Base-by-base conservation (phyloP, 2,329 filamentous ascomycete genomes). In the Verticillium tricorpus region DNA sequence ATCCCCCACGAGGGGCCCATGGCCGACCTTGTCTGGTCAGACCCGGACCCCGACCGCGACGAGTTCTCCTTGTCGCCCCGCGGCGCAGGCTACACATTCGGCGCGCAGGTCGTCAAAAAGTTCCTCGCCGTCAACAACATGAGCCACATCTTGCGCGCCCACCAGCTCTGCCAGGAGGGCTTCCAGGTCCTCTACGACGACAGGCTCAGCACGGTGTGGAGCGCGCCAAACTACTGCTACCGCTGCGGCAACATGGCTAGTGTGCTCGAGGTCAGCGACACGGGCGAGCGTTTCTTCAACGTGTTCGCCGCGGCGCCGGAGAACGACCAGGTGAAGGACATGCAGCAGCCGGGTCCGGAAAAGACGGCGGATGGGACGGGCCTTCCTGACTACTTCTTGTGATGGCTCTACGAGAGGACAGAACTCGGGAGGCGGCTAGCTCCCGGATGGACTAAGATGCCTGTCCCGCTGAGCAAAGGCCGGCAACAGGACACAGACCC, bases 21-120 rank as follows among this genome's bases (percentile, higher is more conserved):
- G 95, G 95, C 95, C n/a, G 95, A 99, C 75, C 81, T 99, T 5
- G 95, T 99, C 35, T 99, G 95, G 95, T 97, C 93, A 22, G 95
- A 99, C 74, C 95, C 95, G 0, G 95, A 99, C 73, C 90, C 92
- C n/a, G 95, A 99, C 69, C 86, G 93, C 62, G 95, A 99, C 77
- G 95, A 99, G 75, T 99, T 99, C 77, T 96, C 91, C 7, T 85
- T 99, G 17, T 96, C 91, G 8, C 95, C 95, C 2, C 86, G 95
- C 65, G 95, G 95, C 54, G 95, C 95, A 22, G 95, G 95, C 28
- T 99, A 99, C 75, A 98, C 94, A 0, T 99, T 99, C 73, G 95
- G 95, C 61, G 93, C 93, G 7, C 95, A 98, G 75, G 95, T 99
- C 17, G 95, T 99, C 59, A 96, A 94, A 78, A 99, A 99, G 77